Conservation (phyloP, 139 green algal species). For the Chlamydomonas incerta region DNA sequence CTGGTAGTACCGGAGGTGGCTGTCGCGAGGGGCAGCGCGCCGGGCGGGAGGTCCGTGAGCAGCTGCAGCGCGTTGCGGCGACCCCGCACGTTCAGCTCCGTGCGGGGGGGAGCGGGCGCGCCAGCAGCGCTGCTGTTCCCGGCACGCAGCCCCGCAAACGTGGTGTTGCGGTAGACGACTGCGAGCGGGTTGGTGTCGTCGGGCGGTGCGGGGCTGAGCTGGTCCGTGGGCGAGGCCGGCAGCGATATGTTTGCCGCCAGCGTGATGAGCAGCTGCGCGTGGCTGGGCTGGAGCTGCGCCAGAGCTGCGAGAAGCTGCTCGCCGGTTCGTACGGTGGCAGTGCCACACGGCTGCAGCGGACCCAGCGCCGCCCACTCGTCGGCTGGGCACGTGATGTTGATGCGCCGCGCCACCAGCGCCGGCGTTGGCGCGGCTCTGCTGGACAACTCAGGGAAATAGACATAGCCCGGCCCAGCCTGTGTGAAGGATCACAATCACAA, state of each 20-base stretch:
- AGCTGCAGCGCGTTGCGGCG: neutral
- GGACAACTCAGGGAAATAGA: neutral
- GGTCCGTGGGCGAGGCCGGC: neutral
- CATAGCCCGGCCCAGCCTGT: neutral
- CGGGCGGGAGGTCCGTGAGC: neutral
- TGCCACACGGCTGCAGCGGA: constrained; percentile 9
- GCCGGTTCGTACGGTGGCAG: neutral
- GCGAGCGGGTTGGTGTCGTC: neutral
- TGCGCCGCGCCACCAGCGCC: neutral
- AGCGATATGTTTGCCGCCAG: constrained; percentile 16
- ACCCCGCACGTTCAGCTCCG: neutral
- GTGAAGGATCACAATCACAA: too few species aligned
- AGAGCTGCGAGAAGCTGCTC: neutral
- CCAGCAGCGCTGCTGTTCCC: neutral
- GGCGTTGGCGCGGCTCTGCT: neutral
- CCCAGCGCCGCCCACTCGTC: neutral
- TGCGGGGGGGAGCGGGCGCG: neutral
- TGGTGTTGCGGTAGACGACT: constrained; percentile 3
- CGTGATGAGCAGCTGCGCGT: neutral
- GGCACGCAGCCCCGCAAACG: neutral
- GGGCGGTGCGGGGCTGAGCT: neutral
- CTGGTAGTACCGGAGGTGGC: neutral
- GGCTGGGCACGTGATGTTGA: constrained; percentile 12
- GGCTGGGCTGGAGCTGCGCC: neutral
- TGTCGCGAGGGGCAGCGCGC: neutral